phyloP scores from a whole-genome alignment of 1,284 basidiomycete species.

The Inonotus obliquus region DNA sequence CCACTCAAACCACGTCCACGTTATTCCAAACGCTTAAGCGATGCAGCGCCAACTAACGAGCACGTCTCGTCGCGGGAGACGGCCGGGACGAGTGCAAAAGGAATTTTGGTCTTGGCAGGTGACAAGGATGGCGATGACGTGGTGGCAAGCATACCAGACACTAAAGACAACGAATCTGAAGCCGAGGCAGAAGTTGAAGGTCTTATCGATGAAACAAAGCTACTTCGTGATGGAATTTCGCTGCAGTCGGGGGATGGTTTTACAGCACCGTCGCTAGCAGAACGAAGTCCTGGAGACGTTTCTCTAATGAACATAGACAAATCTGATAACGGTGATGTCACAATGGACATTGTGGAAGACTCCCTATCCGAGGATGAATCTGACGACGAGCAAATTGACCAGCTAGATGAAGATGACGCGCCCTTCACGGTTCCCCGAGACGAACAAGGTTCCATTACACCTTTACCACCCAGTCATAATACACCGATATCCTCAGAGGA shows the following conservation, averaged over 20 bases:
- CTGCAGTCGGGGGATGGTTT: neutral
- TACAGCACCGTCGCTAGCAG: no score
- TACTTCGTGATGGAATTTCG: neutral
- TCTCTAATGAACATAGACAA: neutral
- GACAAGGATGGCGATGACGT: neutral
- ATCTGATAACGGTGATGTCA: constrained; percentile 5
- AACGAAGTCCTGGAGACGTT: neutral
- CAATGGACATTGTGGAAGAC: neutral
- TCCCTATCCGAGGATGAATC: constrained; percentile 4
- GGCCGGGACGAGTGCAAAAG: neutral
- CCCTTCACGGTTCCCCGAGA: neutral
- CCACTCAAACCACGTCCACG: constrained; percentile 25
- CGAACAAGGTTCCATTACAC: neutral
- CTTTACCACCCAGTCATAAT: no score
- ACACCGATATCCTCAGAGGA: no score
- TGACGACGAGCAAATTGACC: neutral
- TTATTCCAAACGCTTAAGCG: constrained; percentile 1
- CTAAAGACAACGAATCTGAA: neutral
- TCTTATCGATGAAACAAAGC: neutral
- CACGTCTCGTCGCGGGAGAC: neutral
- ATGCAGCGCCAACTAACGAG: neutral
- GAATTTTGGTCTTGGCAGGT: neutral
- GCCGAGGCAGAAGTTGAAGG: constrained; percentile 1
- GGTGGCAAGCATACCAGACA: neutral
- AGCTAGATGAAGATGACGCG: constrained; percentile 9